phyloP scores from a whole-genome alignment of 805 yeast genomes.

The Priceomyces castillae region DNA sequence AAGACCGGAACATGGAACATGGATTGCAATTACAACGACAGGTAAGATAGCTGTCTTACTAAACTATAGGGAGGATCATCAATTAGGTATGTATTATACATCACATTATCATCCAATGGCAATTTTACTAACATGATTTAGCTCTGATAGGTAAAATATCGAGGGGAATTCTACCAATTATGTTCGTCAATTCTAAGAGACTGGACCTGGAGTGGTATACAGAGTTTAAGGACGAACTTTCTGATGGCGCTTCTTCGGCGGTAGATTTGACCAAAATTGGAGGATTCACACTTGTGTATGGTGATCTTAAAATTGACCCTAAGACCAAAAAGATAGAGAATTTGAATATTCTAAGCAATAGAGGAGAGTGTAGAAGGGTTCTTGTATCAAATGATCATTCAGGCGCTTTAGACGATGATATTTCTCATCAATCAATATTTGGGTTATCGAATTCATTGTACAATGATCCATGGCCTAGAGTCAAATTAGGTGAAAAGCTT shows the following conservation, averaged over 20 bases:
- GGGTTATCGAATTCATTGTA: constrained; percentile 71
- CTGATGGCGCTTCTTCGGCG: constrained; percentile 14
- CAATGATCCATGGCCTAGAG: constrained; percentile 75
- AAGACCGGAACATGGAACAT: constrained; percentile 76
- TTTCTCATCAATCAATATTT: constrained; percentile 34
- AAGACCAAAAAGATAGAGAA: constrained; percentile 26
- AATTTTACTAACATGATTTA: constrained; percentile 15
- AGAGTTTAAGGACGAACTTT: constrained; percentile 17
- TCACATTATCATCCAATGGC: not conserved
- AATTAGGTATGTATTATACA: constrained; percentile 13
- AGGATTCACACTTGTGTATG: constrained; percentile 63
- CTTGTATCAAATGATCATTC: constrained; percentile 16
- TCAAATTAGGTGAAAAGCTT: constrained; percentile 44
- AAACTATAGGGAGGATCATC: constrained; percentile 58
- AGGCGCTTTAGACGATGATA: constrained; percentile 14
- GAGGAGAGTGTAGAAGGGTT: constrained; percentile 41
- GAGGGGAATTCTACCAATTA: constrained; percentile 51
- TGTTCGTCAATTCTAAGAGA: constrained; percentile 37
- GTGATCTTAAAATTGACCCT: constrained; percentile 34
- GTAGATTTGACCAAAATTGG: constrained; percentile 38
- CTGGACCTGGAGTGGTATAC: constrained; percentile 47
- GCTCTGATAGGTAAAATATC: constrained; percentile 39
- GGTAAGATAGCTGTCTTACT: constrained; percentile 73
- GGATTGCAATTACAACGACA: constrained; percentile 71
- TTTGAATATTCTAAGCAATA: constrained; percentile 48